Conservation (phyloP, 2,329 filamentous ascomycete genomes). For the Fusarium fujikuroi region DNA sequence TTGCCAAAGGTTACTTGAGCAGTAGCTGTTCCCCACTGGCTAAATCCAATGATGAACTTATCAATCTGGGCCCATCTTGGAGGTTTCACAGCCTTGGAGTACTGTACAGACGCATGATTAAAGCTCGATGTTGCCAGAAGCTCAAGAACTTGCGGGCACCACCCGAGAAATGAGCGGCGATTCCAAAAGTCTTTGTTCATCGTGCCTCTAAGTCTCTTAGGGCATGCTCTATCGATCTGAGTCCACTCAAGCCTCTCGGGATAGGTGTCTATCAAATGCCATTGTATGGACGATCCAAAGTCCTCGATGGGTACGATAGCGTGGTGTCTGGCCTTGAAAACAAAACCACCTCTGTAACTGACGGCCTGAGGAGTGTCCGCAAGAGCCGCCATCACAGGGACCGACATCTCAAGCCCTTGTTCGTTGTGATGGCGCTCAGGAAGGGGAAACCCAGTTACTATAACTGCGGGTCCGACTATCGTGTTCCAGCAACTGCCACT, state of each 20-base stretch:
- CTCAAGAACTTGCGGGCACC: neutral
- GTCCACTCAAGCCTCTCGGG: neutral
- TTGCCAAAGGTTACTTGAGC: neutral
- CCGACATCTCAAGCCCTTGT: neutral
- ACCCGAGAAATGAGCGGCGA: neutral
- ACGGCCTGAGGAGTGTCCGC: neutral
- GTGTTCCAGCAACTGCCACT: neutral
- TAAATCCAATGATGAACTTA: neutral
- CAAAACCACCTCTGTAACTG: neutral
- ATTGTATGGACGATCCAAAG: neutral
- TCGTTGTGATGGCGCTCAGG: neutral
- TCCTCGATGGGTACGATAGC: neutral
- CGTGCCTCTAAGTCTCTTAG: neutral
- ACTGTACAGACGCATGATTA: neutral
- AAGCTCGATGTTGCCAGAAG: neutral
- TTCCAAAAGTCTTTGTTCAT: accelerated
- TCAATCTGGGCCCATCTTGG: neutral
- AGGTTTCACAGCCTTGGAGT: neutral
- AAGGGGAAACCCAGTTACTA: neutral
- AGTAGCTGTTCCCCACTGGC: neutral
- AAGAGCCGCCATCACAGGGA: neutral
- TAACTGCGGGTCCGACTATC: neutral
- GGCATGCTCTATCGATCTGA: neutral
- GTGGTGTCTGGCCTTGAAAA: neutral
- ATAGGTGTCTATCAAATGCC: neutral